A percentile compares a stretch with the other conserved stretches of the same genome.
These are phyloP conservation scores for Agaricales sp. DNA, from an alignment of 1,284 basidiomycete species.

Conservation along the genomic window DNA sequence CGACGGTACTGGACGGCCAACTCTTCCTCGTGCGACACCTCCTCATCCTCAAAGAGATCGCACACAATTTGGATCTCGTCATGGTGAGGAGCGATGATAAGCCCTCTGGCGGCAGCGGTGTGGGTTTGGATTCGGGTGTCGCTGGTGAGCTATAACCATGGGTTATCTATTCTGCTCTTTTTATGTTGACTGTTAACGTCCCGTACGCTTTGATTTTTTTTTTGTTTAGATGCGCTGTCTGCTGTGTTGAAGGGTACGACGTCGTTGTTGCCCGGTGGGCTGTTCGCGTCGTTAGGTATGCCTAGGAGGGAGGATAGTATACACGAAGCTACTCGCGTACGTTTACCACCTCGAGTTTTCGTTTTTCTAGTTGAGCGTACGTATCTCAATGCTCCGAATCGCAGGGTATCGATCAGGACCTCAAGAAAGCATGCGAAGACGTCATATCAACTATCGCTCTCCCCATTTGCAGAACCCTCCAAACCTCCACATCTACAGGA, in stretches of 20 bases:
- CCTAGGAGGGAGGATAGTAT: slow-evolving; percentile 44
- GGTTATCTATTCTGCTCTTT: neutral
- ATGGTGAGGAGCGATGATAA: slow-evolving; percentile 22
- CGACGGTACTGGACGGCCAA: slow-evolving; percentile 17
- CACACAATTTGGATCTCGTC: slow-evolving; percentile 62
- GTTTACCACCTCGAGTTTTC: slow-evolving; percentile 16
- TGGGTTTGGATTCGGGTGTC: slow-evolving; percentile 29
- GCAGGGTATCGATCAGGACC: slow-evolving; percentile 76
- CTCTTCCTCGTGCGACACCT: slow-evolving; percentile 80
- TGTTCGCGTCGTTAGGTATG: slow-evolving; percentile 60
- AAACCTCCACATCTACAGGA: slow-evolving; percentile 12
- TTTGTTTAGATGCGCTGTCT: slow-evolving; percentile 52
- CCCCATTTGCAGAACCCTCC: slow-evolving; percentile 41
- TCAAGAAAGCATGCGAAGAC: slow-evolving; percentile 75
- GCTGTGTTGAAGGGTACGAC: slow-evolving; percentile 67
- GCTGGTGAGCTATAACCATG: slow-evolving; percentile 31
- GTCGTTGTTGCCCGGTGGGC: slow-evolving; percentile 55
- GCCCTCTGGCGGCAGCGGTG: slow-evolving; percentile 12
- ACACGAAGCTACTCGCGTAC: slow-evolving; percentile 54
- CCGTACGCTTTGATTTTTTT: neutral
- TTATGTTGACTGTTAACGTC: slow-evolving; percentile 2
- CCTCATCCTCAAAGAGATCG: slow-evolving; percentile 86
- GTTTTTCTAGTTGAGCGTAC: slow-evolving; percentile 4
- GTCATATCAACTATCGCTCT: slow-evolving; percentile 60
- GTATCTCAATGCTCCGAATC: too few species aligned